Evolutionary conservation across 768 basidiomycete species (phyloP), one percentile per base, ranked within the genome.

Genomic region (Cubamyces lactineus): DNA sequence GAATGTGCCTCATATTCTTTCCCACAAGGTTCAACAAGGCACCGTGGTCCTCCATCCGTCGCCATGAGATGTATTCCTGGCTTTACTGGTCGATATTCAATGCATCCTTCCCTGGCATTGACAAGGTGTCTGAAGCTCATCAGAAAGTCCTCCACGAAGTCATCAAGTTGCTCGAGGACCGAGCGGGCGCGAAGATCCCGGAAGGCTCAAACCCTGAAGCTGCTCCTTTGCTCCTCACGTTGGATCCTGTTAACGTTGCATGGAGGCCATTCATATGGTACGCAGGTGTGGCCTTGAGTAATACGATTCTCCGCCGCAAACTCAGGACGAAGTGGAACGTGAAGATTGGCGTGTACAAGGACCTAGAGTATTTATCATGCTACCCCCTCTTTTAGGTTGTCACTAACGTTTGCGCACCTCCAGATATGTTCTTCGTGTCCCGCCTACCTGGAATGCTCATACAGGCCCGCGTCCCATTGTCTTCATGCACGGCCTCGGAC

Each of bases 401-500:
- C 19, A 24, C 41, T 63, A 12, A 55, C 56, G 12, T 50, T 26
- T 41, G 12, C 24, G 56, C 24, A 56, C 39, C 16, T 28, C 2
- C 61, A 92, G 90, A 68, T 95, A 94, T 71, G 78, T 94, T 24
- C 72, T 94, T 21, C 85, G 89, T 45, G 77, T 87, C 39, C 94
- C 95, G 2, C 68, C 75, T 8, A 72, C 77, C 15, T 94, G 92
- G 92, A 78, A 86, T 47, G 73, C 84, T 2, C 71, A 72, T 17
- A 79, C 71, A 42, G 86, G 84, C 24, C 80, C 80, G 30, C 82
- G 84, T 43, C 95, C 95, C 0, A 74, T 96, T 40, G 81, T 97
- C 16, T 93, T 95, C 70, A 73, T 94, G 40, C 94, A 97, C 69
- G 96, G 96, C 3, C 84, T 98, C 1, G 95, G 95, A 11, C 80